These are phyloP conservation scores for Bimuria novae-zelandiae DNA, from an alignment of 2,329 filamentous ascomycete species.

Conservation along the genomic window DNA sequence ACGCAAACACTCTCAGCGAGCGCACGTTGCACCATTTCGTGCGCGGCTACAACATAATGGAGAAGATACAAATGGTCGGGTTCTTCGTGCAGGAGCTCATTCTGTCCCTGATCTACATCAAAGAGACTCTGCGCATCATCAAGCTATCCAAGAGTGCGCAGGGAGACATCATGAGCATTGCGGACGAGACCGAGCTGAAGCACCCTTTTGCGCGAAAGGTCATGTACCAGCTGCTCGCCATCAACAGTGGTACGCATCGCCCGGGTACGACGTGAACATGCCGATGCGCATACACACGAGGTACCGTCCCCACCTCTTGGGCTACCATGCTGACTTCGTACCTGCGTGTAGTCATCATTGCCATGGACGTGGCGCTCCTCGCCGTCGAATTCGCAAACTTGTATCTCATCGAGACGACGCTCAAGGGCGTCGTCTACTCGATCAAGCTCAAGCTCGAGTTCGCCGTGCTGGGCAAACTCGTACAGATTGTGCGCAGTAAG, in stretches of 20 bases:
- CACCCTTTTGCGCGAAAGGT: conserved; percentile 27
- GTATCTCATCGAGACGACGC: conserved; percentile 41
- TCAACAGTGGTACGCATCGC: too few species aligned
- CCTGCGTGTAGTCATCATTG: conserved; percentile 41
- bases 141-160: conserved; percentile 30
- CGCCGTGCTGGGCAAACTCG: conserved; percentile 56
- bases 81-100: conserved; percentile 50
- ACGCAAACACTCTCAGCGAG: conserved; percentile 38
- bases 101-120: conserved; percentile 55
- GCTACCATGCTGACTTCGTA: too few species aligned
- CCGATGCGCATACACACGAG: too few species aligned
- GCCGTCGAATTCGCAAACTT: conserved; percentile 38
- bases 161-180: conserved; percentile 37
- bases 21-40: conserved; percentile 33
- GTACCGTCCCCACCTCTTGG: too few species aligned
- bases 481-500: conserved; percentile 38
- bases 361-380: conserved; percentile 37
- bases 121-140: conserved; percentile 57
- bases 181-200: conserved; percentile 34
- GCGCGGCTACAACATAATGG: conserved; percentile 48
- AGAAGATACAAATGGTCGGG: conserved; percentile 51
- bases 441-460: conserved; percentile 61
- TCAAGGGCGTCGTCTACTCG: conserved; percentile 51
- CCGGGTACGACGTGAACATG: too few species aligned
- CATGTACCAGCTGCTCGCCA: conserved; percentile 42